phyloP scores from a whole-genome alignment of 2,329 filamentous ascomycete genomes.

The Colletotrichum coccodes region DNA sequence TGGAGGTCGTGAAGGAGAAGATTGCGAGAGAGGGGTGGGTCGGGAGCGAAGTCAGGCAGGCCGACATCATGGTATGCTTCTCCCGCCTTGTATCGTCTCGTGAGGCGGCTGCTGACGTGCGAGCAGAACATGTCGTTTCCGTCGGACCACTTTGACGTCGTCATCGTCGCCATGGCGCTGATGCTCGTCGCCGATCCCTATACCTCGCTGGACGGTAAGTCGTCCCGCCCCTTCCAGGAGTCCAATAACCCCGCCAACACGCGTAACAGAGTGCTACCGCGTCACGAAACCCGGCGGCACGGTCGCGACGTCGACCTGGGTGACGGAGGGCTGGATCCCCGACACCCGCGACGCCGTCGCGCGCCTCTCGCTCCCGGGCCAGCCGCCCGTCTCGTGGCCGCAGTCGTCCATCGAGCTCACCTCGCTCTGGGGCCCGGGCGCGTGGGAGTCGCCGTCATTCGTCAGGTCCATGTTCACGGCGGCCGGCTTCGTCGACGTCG shows the following conservation, averaged over 20 bases:
- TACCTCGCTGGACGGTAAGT: not conserved
- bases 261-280: not conserved
- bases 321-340: constrained; percentile 6
- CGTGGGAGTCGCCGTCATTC: constrained; percentile 6
- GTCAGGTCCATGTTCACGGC: constrained; percentile 2
- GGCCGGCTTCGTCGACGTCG: constrained; percentile 11
- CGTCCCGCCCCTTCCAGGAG: not conserved
- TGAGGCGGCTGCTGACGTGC: not conserved
- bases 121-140: not conserved
- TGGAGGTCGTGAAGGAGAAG: not conserved
- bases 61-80: not conserved
- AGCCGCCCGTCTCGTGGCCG: constrained; percentile 6
- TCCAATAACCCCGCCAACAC: not conserved
- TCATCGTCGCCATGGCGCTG: constrained; percentile 5
- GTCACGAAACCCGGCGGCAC: constrained; percentile 11
- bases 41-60: not conserved
- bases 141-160: not conserved
- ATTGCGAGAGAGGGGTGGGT: not conserved
- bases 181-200: constrained; percentile 15
- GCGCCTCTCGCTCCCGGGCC: not conserved
- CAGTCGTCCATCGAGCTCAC: constrained; percentile 3
- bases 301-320: constrained; percentile 11
- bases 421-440: constrained; percentile 1
- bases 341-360: constrained; percentile 8
- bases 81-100: not conserved